Base-by-base conservation (phyloP, 176 grass and related monocot genomes). In the Aegilops umbellulata region DNA sequence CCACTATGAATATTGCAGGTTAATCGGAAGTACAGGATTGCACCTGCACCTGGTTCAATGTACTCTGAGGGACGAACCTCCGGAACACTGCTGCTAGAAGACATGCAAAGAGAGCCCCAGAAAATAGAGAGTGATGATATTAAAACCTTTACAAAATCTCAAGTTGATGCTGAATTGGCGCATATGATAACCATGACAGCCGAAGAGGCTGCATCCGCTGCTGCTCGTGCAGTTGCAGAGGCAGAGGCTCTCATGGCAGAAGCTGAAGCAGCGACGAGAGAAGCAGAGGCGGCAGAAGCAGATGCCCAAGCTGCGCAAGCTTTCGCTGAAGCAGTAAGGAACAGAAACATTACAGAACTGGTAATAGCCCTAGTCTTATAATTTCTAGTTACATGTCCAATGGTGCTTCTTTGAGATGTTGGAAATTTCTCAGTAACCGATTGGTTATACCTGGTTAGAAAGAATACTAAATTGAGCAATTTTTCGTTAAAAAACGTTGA, bases 241-340 rank as follows among this genome's bases (percentile, higher is more conserved):
- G 95, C 89, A 79, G 95, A 93, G 74, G 71, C 83, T 70, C 86
- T 86, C 34, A 79, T 93, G 47, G 80, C 85, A 72, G 91, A 91
- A 88, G 92, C 95, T 80, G 87, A 88, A 86, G 82, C 90, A 57
- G 93, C 95, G 82, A 64, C 82, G 22, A 95, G 77, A 91, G 90
- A 90, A 73, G 95, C 91, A 38, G 93, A 97, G 72, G 85, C 61
- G 60, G 79, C 89, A 65, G 92, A 97, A 77, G 86, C 84, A 51
- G 86, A 97, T 27, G 95, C 95, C 60, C 90, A 92, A 90, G 92
- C 92, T 23, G 90, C 89, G 53, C 89, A 95, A 84, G 84, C 92
- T 13, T 92, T 97, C 73, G 92, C 87, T 19, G 83, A 92, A 29
- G 71, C 85, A 78, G 22, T 93, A 51, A 93, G 80, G 87, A 97